Percentiles rank a stretch among this genome's conserved stretches.
Evolutionary conservation across 164 flowering plant genomes (phyloP).

Genomic region (Amborella trichopoda): DNA sequence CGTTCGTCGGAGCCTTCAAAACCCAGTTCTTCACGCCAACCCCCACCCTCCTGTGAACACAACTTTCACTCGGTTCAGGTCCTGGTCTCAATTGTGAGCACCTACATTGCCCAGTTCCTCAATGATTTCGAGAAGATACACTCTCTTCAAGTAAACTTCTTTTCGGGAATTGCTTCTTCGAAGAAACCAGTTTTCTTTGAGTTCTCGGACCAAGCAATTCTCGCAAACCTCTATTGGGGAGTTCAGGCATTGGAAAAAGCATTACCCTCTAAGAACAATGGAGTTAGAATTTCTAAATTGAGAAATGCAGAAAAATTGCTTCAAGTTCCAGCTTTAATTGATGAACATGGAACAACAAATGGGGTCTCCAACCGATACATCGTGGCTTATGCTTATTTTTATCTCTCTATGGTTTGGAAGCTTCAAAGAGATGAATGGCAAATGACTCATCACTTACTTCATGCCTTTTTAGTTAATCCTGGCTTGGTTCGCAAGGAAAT

Average conservation of each 20-base stretch:
- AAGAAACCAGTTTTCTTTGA: constrained; percentile 43
- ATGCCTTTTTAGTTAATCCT: constrained; percentile 50
- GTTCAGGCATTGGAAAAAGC: constrained; percentile 45
- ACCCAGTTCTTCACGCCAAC: too few species aligned
- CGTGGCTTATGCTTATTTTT: constrained; percentile 49
- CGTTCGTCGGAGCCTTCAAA: too few species aligned
- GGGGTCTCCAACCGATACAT: constrained; percentile 41
- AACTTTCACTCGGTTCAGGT: too few species aligned
- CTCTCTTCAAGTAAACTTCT: too few species aligned
- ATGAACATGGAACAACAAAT: constrained; percentile 43
- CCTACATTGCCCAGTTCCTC: too few species aligned
- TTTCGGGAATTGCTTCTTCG: too few species aligned
- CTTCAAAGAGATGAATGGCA: constrained; percentile 59
- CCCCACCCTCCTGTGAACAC: too few species aligned
- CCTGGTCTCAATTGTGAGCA: too few species aligned
- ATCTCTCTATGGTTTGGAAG: constrained; percentile 42
- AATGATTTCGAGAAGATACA: too few species aligned
- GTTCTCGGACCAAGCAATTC: constrained; percentile 44
- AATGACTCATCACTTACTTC: constrained; percentile 60
- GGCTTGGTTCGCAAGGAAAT: constrained; percentile 25
- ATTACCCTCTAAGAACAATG: constrained; percentile 17
- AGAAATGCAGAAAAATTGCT: constrained; percentile 50
- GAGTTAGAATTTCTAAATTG: constrained; percentile 21
- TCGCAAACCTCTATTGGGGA: constrained; percentile 76
- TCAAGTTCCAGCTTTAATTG: constrained; percentile 59